Base-by-base conservation (phyloP, 129 eudicot genomes). In the Rutidosis leptorrhynchoides region DNA sequence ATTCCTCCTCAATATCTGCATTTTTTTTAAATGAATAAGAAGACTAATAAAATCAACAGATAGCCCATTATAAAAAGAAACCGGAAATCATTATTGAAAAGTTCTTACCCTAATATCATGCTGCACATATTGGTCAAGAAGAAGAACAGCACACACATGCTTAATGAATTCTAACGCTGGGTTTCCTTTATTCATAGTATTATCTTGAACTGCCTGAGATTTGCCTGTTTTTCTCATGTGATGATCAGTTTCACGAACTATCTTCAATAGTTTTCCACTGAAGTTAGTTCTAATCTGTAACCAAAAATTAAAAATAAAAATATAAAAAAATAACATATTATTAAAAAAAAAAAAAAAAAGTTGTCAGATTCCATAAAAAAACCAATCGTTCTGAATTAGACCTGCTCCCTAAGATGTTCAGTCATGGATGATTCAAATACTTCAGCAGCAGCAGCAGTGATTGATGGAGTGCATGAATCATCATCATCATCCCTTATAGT, bases 381-480 rank as follows among this genome's bases (percentile, higher is more conserved):
- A 66, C 32, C 22, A 19, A 3, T 8, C 15, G 25, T 52, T 49
- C 21, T 28, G 51, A 68, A 7, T 37, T 25, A 30, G 58, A 94
- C 99, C 99, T 86, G 80, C 61, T 85, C 83, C 78, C 74, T 81
- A 71, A 94, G 87, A 75, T 86, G 74, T 35, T 84, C 83, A 35
- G 80, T 78, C 75, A 83, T 67, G 68, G 67, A 77, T 30, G 83
- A 77, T 59, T 89, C 95, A 58, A 83, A 78, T 57, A 72, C 73
- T 81, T 94, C 95, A 64, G 97, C 97, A 78, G 87, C 79, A 14
- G 87, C 85, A 16, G 86, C 90, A 22, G 99, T 81, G 64, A 94
- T 94, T 43, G 99, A 89, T 73, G 95, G 99, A 72, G 99, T 94
- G 79, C 97, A 86, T 26, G 77, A 75, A 67, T 83, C 86, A 12